Conservation (phyloP, 2,329 filamentous ascomycete genomes). For the Plenodomus biglobosus region DNA sequence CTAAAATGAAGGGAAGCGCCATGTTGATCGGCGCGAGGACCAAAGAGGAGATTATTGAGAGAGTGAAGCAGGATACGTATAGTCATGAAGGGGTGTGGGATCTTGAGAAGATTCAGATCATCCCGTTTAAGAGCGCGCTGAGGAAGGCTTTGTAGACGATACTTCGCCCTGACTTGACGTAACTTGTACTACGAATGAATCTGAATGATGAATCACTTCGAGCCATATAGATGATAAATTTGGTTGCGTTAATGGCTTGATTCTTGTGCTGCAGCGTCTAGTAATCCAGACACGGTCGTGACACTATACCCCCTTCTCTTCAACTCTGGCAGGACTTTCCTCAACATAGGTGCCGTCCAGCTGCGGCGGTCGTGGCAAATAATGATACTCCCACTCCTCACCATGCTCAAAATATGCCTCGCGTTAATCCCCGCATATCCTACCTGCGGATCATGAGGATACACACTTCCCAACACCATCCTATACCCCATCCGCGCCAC, state of each 20-base stretch:
- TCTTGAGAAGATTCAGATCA: slow-evolving; percentile 52
- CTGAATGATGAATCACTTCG: too few species aligned
- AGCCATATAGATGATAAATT: not conserved
- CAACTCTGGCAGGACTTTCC: slow-evolving; percentile 70
- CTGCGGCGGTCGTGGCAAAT: slow-evolving; percentile 81
- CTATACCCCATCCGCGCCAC: slow-evolving; percentile 65
- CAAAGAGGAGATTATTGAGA: slow-evolving; percentile 68
- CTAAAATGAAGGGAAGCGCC: slow-evolving; percentile 73
- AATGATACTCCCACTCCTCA: slow-evolving; percentile 73
- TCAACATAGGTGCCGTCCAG: slow-evolving; percentile 84
- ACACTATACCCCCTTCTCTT: slow-evolving; percentile 68
- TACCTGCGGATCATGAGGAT: slow-evolving; percentile 91
- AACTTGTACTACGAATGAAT: too few species aligned
- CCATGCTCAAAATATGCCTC: slow-evolving; percentile 77
- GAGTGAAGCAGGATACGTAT: slow-evolving; percentile 74
- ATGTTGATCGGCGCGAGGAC: slow-evolving; percentile 67
- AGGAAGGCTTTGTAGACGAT: slow-evolving; percentile 49
- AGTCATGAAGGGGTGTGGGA: slow-evolving; percentile 76
- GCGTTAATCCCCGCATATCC: slow-evolving; percentile 69
- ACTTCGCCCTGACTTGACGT: too few species aligned
- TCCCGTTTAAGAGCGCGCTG: slow-evolving; percentile 52
- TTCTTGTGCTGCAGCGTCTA: slow-evolving; percentile 12
- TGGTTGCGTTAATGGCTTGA: not conserved
- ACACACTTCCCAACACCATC: slow-evolving; percentile 79
- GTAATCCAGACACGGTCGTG: slow-evolving; percentile 58